A percentile compares a stretch with the other conserved stretches of the same genome.
phyloP scores from a whole-genome alignment of 1,139 yeast genomes.

The Suhomyces bribrorum region DNA sequence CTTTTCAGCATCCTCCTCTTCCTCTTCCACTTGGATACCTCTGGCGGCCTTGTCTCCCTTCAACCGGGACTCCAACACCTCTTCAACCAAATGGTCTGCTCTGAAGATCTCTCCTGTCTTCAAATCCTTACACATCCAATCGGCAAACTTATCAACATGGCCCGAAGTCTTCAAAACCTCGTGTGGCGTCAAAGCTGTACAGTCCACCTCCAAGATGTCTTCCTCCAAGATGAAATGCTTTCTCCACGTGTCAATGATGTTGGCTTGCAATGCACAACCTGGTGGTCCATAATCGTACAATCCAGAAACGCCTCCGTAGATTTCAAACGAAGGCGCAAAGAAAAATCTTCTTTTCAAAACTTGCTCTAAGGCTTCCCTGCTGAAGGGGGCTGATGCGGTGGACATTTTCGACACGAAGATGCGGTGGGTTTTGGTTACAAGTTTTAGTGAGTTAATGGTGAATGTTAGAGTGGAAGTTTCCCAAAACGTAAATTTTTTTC shows the following conservation, averaged over 20 bases:
- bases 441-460: conserved; percentile 8
- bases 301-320: conserved; percentile 98
- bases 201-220: conserved; percentile 98
- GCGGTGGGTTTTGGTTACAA: conserved; percentile 4
- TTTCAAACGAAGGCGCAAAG: conserved; percentile 95
- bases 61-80: conserved; percentile 90
- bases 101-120: conserved; percentile 98
- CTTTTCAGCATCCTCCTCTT: conserved; percentile 67
- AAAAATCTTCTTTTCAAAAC: conserved; percentile 94
- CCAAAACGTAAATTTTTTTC: conserved; percentile 1
- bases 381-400: conserved; percentile 50
- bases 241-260: conserved; percentile 93
- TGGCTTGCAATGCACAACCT: conserved; percentile 97
- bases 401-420: conserved; percentile 27
- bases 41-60: conserved; percentile 97
- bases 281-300: conserved; percentile 99
- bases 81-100: conserved; percentile 98
- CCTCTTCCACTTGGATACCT: conserved; percentile 60
- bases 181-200: conserved; percentile 96
- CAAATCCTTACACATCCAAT: conserved; percentile 97
- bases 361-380: conserved; percentile 85
- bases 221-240: conserved; percentile 96
- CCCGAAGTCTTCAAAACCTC: conserved; percentile 98
- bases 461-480: conserved; percentile 1
- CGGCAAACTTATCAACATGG: conserved; percentile 98